phyloP scores from a whole-genome alignment of 768 basidiomycete species.

The Ramaria sp. region DNA sequence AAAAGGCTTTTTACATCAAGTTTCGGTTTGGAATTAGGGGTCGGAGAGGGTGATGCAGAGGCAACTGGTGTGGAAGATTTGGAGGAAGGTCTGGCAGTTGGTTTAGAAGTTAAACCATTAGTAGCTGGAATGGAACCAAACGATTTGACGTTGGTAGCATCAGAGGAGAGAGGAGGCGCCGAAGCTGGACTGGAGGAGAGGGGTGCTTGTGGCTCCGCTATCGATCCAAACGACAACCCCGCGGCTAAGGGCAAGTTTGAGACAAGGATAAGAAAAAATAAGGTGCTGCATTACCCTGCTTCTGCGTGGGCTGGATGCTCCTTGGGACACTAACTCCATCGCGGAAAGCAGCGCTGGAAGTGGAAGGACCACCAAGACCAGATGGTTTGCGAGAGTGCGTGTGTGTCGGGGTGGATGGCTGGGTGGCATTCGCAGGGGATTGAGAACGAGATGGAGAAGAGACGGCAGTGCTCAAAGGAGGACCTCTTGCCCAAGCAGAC shows the following conservation, averaged over 20 bases:
- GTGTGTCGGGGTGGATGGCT: slow-evolving; percentile 39
- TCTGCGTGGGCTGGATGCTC: slow-evolving; percentile 18
- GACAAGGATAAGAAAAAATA: slow-evolving; percentile 9
- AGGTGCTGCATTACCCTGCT: not conserved
- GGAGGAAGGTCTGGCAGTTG: not conserved
- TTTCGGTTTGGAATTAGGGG: slow-evolving; percentile 43
- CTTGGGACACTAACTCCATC: slow-evolving; percentile 70
- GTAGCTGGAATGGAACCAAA: slow-evolving; percentile 70
- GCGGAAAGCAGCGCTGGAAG: slow-evolving; percentile 54
- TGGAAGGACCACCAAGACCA: slow-evolving; percentile 42
- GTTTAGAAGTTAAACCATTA: slow-evolving; percentile 8
- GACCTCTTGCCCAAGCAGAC: slow-evolving; percentile 90
- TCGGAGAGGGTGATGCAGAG: slow-evolving; percentile 28
- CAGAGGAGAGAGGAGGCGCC: slow-evolving; percentile 45
- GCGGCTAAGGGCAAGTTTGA: slow-evolving; percentile 39
- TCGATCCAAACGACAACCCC: slow-evolving; percentile 75
- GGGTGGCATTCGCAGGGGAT: slow-evolving; percentile 38
- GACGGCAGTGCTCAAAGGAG: slow-evolving; percentile 52
- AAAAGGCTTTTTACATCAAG: slow-evolving; percentile 8
- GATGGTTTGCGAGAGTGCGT: slow-evolving; percentile 76
- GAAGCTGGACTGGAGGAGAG: slow-evolving; percentile 78
- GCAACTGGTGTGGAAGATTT: slow-evolving; percentile 14
- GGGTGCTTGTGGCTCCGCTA: slow-evolving; percentile 67
- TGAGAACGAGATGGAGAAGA: slow-evolving; percentile 62
- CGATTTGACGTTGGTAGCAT: slow-evolving; percentile 64